Percentiles rank a stretch among this genome's conserved stretches.
Evolutionary conservation across 257 asterid species (phyloP).

Genomic region (Striga asiatica): DNA sequence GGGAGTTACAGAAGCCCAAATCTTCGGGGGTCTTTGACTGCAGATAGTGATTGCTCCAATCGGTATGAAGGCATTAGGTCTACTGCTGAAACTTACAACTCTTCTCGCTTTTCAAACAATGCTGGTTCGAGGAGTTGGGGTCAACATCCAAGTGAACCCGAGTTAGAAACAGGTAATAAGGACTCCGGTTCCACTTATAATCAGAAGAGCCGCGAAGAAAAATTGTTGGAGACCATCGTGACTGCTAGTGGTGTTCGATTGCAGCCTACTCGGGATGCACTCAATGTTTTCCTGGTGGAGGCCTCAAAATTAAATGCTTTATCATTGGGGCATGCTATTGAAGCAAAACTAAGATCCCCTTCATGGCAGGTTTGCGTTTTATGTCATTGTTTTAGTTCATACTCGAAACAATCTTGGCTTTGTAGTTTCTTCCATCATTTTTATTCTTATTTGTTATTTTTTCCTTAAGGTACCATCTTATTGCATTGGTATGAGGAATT

Average conservation of each 20-base stretch:
- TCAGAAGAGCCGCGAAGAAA: constrained; percentile 76
- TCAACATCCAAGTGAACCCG: constrained; percentile 44
- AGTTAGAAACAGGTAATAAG: constrained; percentile 38
- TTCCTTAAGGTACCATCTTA: too few relatives aligned
- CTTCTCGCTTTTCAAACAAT: constrained; percentile 43
- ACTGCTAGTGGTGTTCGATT: constrained; percentile 92
- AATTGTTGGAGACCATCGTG: constrained; percentile 73
- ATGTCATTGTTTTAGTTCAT: constrained; percentile 7
- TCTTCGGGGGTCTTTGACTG: constrained; percentile 77
- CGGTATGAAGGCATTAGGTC: constrained; percentile 46
- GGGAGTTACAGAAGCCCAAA: constrained; percentile 82
- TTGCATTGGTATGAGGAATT: not conserved
- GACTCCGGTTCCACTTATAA: constrained; percentile 30
- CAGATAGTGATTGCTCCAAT: constrained; percentile 47
- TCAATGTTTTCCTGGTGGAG: constrained; percentile 63
- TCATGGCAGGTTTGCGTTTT: constrained; percentile 77
- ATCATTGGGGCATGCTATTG: constrained; percentile 63
- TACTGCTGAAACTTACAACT: constrained; percentile 31
- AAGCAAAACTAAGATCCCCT: constrained; percentile 69
- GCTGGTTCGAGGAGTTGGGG: constrained; percentile 68
- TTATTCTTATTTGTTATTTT: constrained; percentile 1
- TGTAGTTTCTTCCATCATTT: too few relatives aligned
- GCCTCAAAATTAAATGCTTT: constrained; percentile 67
- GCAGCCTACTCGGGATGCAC: constrained; percentile 94
- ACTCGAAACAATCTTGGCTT: constrained; percentile 8